Base-by-base conservation (phyloP, 2,329 filamentous ascomycete species). In the Aaosphaeria arxii region DNA sequence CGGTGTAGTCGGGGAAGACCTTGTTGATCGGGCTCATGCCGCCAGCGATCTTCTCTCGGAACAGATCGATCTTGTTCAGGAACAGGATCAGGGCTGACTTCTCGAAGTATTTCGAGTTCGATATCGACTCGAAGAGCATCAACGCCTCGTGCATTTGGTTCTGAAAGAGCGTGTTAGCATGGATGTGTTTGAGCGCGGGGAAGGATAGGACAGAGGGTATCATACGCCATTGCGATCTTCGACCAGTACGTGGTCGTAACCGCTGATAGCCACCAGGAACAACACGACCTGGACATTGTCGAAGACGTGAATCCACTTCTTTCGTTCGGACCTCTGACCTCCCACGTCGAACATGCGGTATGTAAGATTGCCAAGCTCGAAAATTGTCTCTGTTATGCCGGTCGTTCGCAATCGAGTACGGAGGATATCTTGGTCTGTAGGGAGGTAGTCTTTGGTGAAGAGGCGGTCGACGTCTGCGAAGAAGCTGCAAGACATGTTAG, bases 281-380 rank as follows among this genome's bases (percentile, higher is more conserved):
- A 97, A 78, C 46, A 97, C 79, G 58, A 89, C 91, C 64, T 94
- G 91, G 53, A 96, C 91, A 56, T 94, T 94, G 70, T 96, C 91
- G 67, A 96, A 96, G 67, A 91, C 94, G 70, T 96, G 91, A 54
- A 96, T 95, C 91, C 91, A 96, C 77, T 96, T 96, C 81, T 95
- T 95, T 53, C 91, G 87, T 73, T 96, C 91, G 30, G 91, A 95
- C 61, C 91, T 81, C 69, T 96, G 91, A 49, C 91, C 91, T 68
- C 91, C 91, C 42, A 95, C 91, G 64, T 96, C 91, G 71, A 95
- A 95, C 91, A 97, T 96, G 62, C 91, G 87, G 74, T 96, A 96
- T 55, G 91, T 95, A 61, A 96, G 81, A 64, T 92, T 87, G 52
- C 91, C 91, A 11, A 95, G 81, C 69, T 95, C 90, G 71, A 97